A percentile compares a stretch with the other conserved stretches of the same genome.
These are phyloP conservation scores for Moricandia arvensis DNA, from an alignment of 345 rosid species.

Conservation along the genomic window DNA sequence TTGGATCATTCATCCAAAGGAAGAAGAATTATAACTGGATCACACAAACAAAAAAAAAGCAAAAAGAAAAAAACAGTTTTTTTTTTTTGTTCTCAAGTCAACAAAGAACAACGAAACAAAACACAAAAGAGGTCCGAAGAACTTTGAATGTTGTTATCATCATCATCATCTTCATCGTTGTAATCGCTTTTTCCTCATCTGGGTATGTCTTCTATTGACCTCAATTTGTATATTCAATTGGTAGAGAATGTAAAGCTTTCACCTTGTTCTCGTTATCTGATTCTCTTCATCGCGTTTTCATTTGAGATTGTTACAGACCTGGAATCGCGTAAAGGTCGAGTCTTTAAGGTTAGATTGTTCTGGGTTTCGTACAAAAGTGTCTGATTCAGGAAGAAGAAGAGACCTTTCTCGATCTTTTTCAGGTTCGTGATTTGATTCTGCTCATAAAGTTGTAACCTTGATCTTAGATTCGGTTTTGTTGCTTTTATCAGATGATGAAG, in stretches of 20 bases:
- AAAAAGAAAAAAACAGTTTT: neutral
- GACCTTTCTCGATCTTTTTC: constrained; percentile 20
- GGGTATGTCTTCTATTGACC: constrained; percentile 27
- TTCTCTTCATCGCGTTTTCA: constrained; percentile 12
- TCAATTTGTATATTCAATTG: constrained; percentile 6
- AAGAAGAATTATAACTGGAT: constrained; percentile 2
- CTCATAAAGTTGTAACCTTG: constrained; percentile 17
- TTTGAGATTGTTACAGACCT: constrained; percentile 12
- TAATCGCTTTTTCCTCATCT: constrained; percentile 21
- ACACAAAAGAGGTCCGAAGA: constrained; percentile 30
- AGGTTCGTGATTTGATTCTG: constrained; percentile 32
- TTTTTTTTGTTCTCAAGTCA: constrained; percentile 42
- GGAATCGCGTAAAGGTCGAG: constrained; percentile 27
- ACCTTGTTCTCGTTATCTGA: constrained; percentile 21
- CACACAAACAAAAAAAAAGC: neutral
- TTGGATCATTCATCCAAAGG: constrained; percentile 26
- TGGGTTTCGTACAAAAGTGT: neutral
- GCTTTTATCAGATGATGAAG: constrained; percentile 16
- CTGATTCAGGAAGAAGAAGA: constrained; percentile 19
- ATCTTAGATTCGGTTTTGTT: constrained; percentile 18
- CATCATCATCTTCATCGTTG: constrained; percentile 23
- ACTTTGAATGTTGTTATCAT: constrained; percentile 26
- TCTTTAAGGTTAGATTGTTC: neutral
- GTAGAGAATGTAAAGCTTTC: constrained; percentile 22
- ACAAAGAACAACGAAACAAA: constrained; percentile 53